Conservation (phyloP, 495 filamentous ascomycete species). For the Ramalina intermedia region DNA sequence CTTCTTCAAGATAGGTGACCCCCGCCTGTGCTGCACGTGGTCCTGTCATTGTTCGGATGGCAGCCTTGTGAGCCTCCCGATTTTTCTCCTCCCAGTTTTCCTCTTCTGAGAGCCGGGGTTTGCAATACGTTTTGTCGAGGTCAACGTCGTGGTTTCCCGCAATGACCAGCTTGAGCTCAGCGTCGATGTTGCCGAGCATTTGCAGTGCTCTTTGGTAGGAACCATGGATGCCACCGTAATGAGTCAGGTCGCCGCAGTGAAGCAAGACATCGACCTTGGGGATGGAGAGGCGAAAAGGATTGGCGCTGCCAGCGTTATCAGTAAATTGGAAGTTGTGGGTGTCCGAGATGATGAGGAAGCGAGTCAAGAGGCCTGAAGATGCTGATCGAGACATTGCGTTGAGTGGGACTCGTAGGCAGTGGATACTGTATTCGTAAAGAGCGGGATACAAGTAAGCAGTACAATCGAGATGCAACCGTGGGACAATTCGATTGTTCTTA, state of each 20-base stretch:
- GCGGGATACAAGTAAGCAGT: too few species aligned
- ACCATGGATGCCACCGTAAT: constrained; percentile 32
- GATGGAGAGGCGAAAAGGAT: constrained; percentile 18
- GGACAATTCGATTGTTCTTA: too few species aligned
- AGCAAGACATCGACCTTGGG: constrained; percentile 50
- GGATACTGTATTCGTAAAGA: too few species aligned
- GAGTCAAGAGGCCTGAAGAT: neutral
- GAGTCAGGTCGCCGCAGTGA: constrained; percentile 63
- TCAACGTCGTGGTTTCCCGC: constrained; percentile 71
- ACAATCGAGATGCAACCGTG: too few species aligned
- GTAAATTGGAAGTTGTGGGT: constrained; percentile 25
- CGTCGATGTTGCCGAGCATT: constrained; percentile 40
- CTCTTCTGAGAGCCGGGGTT: neutral
- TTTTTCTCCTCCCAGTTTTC: neutral
- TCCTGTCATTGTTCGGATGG: constrained; percentile 25
- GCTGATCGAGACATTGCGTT: too few species aligned
- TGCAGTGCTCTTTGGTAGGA: constrained; percentile 39
- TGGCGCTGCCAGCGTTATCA: neutral
- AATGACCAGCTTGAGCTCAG: constrained; percentile 64
- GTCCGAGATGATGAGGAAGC: constrained; percentile 33
- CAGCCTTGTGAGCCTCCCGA: constrained; percentile 13
- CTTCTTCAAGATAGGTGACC: constrained; percentile 55
- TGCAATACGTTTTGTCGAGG: constrained; percentile 41
- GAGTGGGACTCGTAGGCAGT: too few species aligned
- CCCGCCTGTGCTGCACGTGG: constrained; percentile 32